A percentile compares a stretch with the other conserved stretches of the same genome.
Conservation (phyloP, 805 yeast genomes). For the Sugiyamaella boreocaroliniensis region DNA sequence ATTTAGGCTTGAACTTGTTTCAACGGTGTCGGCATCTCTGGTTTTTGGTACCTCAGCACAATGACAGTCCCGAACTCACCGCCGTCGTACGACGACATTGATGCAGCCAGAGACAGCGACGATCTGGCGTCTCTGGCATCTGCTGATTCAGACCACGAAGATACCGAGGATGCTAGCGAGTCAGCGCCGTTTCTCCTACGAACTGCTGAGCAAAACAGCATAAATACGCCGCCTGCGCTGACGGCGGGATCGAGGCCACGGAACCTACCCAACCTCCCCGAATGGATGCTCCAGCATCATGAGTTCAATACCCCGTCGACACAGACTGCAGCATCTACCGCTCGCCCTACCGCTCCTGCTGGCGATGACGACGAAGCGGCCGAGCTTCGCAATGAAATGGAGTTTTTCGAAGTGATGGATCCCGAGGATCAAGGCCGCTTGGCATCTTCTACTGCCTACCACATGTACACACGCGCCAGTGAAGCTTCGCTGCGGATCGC, state of each 20-base stretch:
- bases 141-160: not conserved
- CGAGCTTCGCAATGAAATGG: conserved; percentile 24
- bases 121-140: not conserved
- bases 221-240: not conserved
- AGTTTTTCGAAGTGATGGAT: conserved; percentile 44
- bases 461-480: conserved; percentile 17
- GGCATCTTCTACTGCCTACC: not conserved
- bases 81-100: not conserved
- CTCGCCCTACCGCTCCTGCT: not conserved
- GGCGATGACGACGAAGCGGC: conserved; percentile 4
- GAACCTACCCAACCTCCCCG: conserved; percentile 3
- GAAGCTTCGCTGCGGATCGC: conserved; percentile 18
- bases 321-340: not conserved
- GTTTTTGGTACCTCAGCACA: not conserved
- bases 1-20: too few species aligned
- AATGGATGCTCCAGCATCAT: conserved; percentile 8
- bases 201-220: not conserved
- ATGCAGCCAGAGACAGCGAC: not conserved
- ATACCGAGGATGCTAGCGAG: not conserved
- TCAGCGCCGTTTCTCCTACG: not conserved
- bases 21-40: too few species aligned
- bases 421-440: conserved; percentile 11
- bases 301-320: conserved; percentile 2
- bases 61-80: not conserved
- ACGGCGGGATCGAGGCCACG: not conserved